A percentile compares a stretch with the other conserved stretches of the same genome.
phyloP scores from a whole-genome alignment of 139 green algal genomes.

The Chlorella vulgaris region DNA sequence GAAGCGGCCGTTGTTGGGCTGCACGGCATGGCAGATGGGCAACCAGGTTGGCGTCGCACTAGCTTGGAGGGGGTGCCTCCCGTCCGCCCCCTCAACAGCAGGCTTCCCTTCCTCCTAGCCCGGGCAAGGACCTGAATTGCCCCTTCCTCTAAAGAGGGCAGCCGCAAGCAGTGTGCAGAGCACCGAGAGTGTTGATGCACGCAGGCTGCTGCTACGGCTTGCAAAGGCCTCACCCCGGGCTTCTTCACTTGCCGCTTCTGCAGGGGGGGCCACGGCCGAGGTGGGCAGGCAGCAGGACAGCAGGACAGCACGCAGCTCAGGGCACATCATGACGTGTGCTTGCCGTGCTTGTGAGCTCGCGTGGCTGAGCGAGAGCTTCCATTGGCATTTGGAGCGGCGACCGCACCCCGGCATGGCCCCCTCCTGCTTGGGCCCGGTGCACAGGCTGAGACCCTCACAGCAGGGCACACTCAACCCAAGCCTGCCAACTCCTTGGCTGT shows the following conservation, averaged over 20 bases:
- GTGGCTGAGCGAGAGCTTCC: too few relatives aligned
- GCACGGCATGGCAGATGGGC: neutral
- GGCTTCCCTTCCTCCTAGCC: neutral
- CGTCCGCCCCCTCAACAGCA: neutral
- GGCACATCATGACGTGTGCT: neutral
- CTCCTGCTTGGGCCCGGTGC: too few relatives aligned
- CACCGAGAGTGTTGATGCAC: neutral
- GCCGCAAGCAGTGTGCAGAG: too few relatives aligned
- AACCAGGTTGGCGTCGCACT: neutral
- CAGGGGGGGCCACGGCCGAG: neutral
- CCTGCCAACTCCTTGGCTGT: too few relatives aligned
- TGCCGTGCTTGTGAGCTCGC: too few relatives aligned
- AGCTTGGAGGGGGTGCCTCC: too few relatives aligned
- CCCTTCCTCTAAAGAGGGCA: too few relatives aligned
- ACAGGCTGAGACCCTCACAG: too few relatives aligned
- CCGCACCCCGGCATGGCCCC: too few relatives aligned
- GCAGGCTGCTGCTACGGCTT: neutral
- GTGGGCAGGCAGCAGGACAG: neutral
- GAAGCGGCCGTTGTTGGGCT: conserved; percentile 18
- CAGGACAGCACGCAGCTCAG: neutral
- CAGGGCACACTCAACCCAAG: too few relatives aligned
- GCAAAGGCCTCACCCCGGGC: neutral
- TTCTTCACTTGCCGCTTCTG: conserved; percentile 26
- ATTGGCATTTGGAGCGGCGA: too few relatives aligned
- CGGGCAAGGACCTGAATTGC: too few relatives aligned